A percentile compares a stretch with the other conserved stretches of the same genome.
Evolutionary conservation across 805 yeast species (phyloP).

Genomic region (Metschnikowia corniflorae): DNA sequence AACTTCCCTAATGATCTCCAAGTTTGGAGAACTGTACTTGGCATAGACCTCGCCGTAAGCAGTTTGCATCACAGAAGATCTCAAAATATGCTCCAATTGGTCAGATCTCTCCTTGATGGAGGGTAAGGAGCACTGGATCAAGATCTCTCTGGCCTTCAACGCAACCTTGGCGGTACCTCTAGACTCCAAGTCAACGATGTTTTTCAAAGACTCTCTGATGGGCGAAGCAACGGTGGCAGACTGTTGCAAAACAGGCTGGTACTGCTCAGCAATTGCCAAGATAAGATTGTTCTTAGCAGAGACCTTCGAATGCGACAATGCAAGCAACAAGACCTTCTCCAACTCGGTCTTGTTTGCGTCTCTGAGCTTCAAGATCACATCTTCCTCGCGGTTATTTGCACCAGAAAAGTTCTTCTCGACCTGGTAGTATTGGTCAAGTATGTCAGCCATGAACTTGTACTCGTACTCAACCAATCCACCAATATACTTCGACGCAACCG

Average conservation of each 20-base stretch:
- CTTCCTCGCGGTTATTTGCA: conserved; percentile 76
- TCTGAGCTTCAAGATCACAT: conserved; percentile 79
- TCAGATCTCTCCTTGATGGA: conserved; percentile 94
- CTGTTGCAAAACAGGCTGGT: conserved; percentile 74
- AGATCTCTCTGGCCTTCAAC: conserved; percentile 90
- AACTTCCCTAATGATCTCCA: conserved; percentile 79
- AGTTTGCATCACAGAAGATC: conserved; percentile 85
- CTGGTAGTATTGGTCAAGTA: conserved; percentile 68
- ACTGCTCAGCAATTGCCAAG: conserved; percentile 77
- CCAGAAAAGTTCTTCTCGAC: conserved; percentile 81
- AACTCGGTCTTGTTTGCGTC: conserved; percentile 81
- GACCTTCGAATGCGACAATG: conserved; percentile 88
- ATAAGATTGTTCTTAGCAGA: conserved; percentile 89
- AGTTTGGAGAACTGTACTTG: conserved; percentile 76
- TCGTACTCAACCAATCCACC: conserved; percentile 84
- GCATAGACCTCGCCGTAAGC: conserved; percentile 81
- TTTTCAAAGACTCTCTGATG: conserved; percentile 68
- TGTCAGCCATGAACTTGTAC: conserved; percentile 63
- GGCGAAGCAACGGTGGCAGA: conserved; percentile 59
- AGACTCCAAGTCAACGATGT: conserved; percentile 82
- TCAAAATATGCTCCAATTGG: conserved; percentile 93
- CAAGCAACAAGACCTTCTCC: conserved; percentile 64
- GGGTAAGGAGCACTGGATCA: conserved; percentile 95
- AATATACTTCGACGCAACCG: conserved; percentile 64
- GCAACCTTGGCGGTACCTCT: conserved; percentile 92